These are phyloP conservation scores for Coniochaeta ligniaria DNA, from an alignment of 2,329 filamentous ascomycete species.

Conservation along the genomic window DNA sequence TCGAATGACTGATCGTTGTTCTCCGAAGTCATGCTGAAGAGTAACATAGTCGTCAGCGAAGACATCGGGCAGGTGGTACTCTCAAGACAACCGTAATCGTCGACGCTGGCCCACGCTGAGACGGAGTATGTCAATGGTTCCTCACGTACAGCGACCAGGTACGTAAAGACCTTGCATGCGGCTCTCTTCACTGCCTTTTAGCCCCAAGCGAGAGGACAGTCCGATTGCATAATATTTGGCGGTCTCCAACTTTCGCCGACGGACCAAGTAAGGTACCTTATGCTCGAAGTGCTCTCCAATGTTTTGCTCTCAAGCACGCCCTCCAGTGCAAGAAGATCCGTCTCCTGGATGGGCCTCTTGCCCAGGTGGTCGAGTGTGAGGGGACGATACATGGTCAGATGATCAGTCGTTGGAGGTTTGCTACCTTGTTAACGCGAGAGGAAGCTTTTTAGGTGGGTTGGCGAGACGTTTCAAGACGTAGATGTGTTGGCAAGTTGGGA, in stretches of 20 bases:
- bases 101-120: too few species aligned
- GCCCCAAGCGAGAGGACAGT: too few species aligned
- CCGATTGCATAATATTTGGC: too few species aligned
- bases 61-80: background rate
- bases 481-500: background rate
- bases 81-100: too few species aligned
- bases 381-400: background rate
- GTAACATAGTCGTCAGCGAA: background rate
- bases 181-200: too few species aligned
- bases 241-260: too few species aligned
- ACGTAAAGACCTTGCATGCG: too few species aligned
- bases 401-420: background rate
- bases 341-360: background rate
- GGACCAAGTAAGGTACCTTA: too few species aligned
- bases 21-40: background rate
- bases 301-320: too few species aligned
- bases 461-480: background rate
- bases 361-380: background rate
- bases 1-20: background rate
- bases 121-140: too few species aligned
- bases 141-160: too few species aligned
- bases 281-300: too few species aligned
- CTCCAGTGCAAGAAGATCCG: background rate
- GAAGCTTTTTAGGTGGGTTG: background rate
- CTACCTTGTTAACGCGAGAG: background rate